phyloP scores from a whole-genome alignment of 345 rosid species.

The Trapa bicornis region DNA sequence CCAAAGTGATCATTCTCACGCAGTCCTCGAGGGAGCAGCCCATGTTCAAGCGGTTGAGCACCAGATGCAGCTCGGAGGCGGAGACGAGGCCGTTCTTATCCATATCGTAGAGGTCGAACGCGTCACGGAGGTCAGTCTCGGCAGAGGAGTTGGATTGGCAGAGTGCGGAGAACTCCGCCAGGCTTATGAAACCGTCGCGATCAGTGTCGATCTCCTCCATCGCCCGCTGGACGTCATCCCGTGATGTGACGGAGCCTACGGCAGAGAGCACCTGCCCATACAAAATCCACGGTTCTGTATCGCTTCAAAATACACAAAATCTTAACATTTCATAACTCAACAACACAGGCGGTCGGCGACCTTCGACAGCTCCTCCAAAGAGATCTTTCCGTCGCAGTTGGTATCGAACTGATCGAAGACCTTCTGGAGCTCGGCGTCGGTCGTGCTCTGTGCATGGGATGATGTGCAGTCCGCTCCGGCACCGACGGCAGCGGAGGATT shows the following conservation, averaged over 20 bases:
- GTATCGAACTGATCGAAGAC: slow-evolving; percentile 72
- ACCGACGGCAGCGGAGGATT: neutral
- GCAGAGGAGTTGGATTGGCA: slow-evolving; percentile 39
- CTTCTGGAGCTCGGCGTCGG: slow-evolving; percentile 36
- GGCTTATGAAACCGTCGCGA: slow-evolving; percentile 58
- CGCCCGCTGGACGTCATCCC: slow-evolving; percentile 38
- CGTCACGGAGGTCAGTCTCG: slow-evolving; percentile 58
- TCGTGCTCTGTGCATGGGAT: slow-evolving; percentile 9
- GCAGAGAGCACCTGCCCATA: slow-evolving; percentile 34
- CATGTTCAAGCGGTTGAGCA: slow-evolving; percentile 55
- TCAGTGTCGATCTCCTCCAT: slow-evolving; percentile 70
- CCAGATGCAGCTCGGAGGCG: slow-evolving; percentile 50
- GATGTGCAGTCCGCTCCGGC: neutral
- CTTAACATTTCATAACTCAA: neutral
- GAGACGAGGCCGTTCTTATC: slow-evolving; percentile 74
- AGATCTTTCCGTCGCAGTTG: slow-evolving; percentile 89
- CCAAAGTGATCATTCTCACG: slow-evolving; percentile 47
- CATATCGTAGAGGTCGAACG: slow-evolving; percentile 82
- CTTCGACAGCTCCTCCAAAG: slow-evolving; percentile 43
- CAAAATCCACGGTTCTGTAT: neutral
- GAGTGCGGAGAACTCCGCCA: slow-evolving; percentile 48
- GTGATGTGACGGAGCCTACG: slow-evolving; percentile 39
- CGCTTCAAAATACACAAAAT: neutral
- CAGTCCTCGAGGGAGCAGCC: slow-evolving; percentile 57
- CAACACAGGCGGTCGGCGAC: slow-evolving; percentile 11